phyloP scores from a whole-genome alignment of 352 stramenopile genomes.

The Globisporangium paddicum region DNA sequence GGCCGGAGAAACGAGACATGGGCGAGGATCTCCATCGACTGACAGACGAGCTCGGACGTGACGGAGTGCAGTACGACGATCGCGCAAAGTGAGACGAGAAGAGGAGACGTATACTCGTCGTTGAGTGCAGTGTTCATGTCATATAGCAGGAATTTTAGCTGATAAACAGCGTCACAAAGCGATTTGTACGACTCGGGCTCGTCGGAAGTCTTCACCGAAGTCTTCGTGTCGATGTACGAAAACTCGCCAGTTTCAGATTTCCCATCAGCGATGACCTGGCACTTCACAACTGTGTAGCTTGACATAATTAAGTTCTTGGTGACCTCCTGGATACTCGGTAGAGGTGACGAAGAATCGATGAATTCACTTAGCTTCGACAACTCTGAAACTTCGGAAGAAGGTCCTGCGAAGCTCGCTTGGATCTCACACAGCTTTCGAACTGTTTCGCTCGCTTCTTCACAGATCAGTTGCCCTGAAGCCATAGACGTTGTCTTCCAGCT shows the following conservation, averaged over 20 bases:
- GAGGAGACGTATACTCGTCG: slow-evolving; percentile 8
- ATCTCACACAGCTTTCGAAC: not conserved
- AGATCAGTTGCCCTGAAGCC: not conserved
- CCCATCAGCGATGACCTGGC: not conserved
- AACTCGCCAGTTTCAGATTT: not conserved
- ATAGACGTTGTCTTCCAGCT: not conserved
- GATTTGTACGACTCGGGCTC: slow-evolving; percentile 9
- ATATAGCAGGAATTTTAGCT: slow-evolving; percentile 20
- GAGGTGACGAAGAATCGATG: not conserved
- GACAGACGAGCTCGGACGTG: slow-evolving; percentile 18
- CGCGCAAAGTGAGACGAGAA: slow-evolving; percentile 18
- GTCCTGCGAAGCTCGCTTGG: not conserved
- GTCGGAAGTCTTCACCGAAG: not conserved
- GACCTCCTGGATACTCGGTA: not conserved
- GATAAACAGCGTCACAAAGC: slow-evolving; percentile 14
- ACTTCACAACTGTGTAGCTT: not conserved
- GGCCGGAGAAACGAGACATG: slow-evolving; percentile 26
- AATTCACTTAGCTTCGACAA: not conserved
- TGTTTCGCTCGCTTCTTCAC: slow-evolving; percentile 1
- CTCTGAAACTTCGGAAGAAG: not conserved
- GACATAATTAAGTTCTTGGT: slow-evolving; percentile 4
- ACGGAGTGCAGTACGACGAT: slow-evolving; percentile 20
- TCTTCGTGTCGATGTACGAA: slow-evolving; percentile 7
- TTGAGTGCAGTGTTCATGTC: slow-evolving; percentile 16
- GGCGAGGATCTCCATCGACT: slow-evolving; percentile 16